Base-by-base conservation (phyloP, 345 rosid species). In the Acer yangbiense region DNA sequence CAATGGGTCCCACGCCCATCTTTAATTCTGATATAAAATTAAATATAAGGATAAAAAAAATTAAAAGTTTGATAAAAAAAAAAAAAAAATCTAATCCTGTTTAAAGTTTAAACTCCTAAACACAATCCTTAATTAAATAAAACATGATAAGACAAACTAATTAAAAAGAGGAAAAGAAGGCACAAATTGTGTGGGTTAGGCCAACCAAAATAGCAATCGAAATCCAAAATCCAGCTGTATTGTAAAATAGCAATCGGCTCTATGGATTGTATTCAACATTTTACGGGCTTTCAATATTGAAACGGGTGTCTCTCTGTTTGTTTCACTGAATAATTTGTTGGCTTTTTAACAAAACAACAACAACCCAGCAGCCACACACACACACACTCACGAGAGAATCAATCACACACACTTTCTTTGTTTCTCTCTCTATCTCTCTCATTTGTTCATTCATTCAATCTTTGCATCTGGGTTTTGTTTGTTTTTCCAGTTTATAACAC, bases 111-210 rank as follows among this genome's bases (percentile, higher is more conserved):
- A 35, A 35, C 39, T 35, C 39, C 39, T 35, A 35, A 35, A 35
- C 39, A 35, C 39, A 35, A 43, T 43, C 46, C 13, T 46, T 46
- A 46, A 44, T 52, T 52, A 14, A 52, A 52, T 9, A 52, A 14
- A 14, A 52, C 5, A 52, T 0, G 1, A 3, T 16, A 14, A 10
- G 18, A 14, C 57, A 14, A 52, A 52, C 57, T 3, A 52, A 3
- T 52, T 21, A 35, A n/a, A 60, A 50, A 52, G 44, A 55, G 46
- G 46, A n/a, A 20, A 23, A 44, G 3, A 44, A 8, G 41, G 10
- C 6, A 25, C 17, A 46, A 52, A 54, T 16, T 16, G 4, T 0
- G 20, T 72, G 65, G 80, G 63, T 18, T 81, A 82, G 80, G 76
- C 85, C 78, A 21, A 29, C 39, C 64, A 16, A 54, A 54, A 54